Evolutionary conservation across 768 basidiomycete species (phyloP), one percentile per base, ranked within the genome.

Genomic region (Hebeloma cylindrosporum): DNA sequence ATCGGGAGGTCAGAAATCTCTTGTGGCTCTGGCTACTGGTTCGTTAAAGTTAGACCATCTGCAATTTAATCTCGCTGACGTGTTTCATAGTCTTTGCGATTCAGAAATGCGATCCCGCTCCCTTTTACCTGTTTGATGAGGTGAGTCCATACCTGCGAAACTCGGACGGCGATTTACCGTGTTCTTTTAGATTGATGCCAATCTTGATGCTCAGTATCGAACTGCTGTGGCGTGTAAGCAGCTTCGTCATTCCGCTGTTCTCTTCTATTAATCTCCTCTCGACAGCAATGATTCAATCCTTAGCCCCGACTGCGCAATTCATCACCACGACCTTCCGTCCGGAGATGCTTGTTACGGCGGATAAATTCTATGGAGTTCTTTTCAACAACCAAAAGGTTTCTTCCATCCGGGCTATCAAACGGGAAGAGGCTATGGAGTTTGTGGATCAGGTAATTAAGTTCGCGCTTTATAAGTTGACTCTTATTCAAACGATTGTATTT

Each of bases 81-180:
- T 18, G 30, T 38, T 13, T 35, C 22, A 1, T 58, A 90, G 94
- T 99, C 18, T 98, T 99, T 59, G 93, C 95, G 11, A 98, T 98
- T 54, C 96, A 99, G 67, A 97, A 96, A 67, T 98, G 95, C 61
- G 96, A 99, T 59, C 96, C 96, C 2, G 95, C 96, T 0, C 96
- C 96, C 2, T 99, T 99, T 72, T 98, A 98, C 65, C 75, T 99
- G n/a, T 98, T 99, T 57, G 96, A 99, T 61, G 96, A 98, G 74
- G 86, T 85, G 48, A 17, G 54, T 50, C 23, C 16, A 13, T 26
- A 29, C 25, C 8, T 3, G 5, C 13, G n/a, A n/a, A n/a, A n/a
- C n/a, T n/a, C n/a, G n/a, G n/a, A n/a, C n/a, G n/a, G n/a, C n/a
- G n/a, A n/a, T n/a, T n/a, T n/a, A n/a, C n/a, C n/a, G n/a, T n/a